Percentiles rank a stretch among this genome's conserved stretches.
phyloP scores from a whole-genome alignment of 176 grass and related monocot species.

The Oryza meridionalis region DNA sequence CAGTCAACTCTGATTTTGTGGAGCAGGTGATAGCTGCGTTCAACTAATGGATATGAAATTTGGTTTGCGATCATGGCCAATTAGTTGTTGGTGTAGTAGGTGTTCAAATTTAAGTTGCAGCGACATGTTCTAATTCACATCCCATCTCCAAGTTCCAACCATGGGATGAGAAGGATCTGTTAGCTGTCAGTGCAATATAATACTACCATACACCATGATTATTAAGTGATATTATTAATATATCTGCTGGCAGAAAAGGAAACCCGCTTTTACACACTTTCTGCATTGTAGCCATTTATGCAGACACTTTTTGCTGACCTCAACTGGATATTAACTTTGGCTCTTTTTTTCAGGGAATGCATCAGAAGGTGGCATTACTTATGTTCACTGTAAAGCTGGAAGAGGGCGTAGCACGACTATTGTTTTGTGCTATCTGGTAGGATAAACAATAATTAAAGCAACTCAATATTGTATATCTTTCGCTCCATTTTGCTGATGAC shows the following conservation, averaged over 20 bases:
- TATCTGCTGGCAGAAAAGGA: not conserved
- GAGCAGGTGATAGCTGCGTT: constrained; percentile 20
- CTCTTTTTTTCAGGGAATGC: constrained; percentile 63
- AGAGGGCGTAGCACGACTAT: constrained; percentile 93
- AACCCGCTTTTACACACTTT: not conserved
- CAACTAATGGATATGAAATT: constrained; percentile 3
- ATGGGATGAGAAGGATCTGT: constrained; percentile 27
- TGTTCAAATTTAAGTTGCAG: constrained; percentile 16
- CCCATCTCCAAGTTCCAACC: not conserved
- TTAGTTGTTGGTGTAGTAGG: constrained; percentile 33
- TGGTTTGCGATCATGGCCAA: constrained; percentile 5
- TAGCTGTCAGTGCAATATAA: constrained; percentile 32
- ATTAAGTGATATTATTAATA: not conserved
- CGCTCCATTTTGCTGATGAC: constrained; percentile 18
- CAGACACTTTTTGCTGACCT: not conserved
- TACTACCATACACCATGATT: not conserved
- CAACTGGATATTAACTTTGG: not conserved
- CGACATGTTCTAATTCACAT: constrained; percentile 30
- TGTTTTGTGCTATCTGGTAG: constrained; percentile 99
- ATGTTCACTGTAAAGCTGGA: constrained; percentile 99
- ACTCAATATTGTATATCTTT: not conserved
- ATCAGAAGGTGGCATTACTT: constrained; percentile 63
- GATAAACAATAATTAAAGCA: constrained; percentile 20
- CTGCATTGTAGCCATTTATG: not conserved
- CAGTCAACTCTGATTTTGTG: constrained; percentile 1